Base-by-base conservation (phyloP, 345 rosid genomes). In the Citropsis articulata region DNA sequence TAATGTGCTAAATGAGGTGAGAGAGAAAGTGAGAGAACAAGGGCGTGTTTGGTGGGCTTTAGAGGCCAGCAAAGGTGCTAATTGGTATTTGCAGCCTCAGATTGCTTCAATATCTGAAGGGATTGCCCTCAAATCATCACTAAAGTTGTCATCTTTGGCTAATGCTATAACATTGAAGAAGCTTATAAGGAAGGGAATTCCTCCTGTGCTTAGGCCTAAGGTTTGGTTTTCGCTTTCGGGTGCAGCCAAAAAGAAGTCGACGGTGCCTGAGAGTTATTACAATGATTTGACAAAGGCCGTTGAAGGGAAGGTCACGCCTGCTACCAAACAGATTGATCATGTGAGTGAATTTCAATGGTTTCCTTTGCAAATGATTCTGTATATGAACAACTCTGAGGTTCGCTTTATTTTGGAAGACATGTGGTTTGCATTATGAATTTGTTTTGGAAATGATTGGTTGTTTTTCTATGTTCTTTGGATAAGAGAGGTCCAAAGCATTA, bases 141-240 rank as follows among this genome's bases (percentile, higher is more conserved):
- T 97, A 24, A 97, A 89, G 79, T 81, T 97, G 84, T 91, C 97
- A 3, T 79, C 88, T 74, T 70, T 97, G 76, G 89, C 97, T 1
- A 97, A 97, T 84, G 91, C 98, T 1, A 89, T 97, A 56, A 91
- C 98, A 2, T 79, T 97, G 89, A 94, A 88, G 94, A 90, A 85
- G 88, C 87, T 97, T 85, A 88, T 95, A 59, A 86, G 98, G 90
- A 94, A 97, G 84, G 99, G 99, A 56, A 97, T 97, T 31, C 98
- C 99, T 3, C 99, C 99, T 7, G 95, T 93, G 50, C 89, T 97
- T 27, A 84, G 99, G 80, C 99, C 98, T 0, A 97, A 94, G 89
- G 96, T 97, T 61, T 97, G 99, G 99, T 94, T 97, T 79, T 91
- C 99, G 65, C 88, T 97, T 28, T 97, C 99, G 1, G 99, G 99